These are phyloP conservation scores for Neonectria sp. DNA, from an alignment of 2,329 filamentous ascomycete genomes.

Conservation along the genomic window DNA sequence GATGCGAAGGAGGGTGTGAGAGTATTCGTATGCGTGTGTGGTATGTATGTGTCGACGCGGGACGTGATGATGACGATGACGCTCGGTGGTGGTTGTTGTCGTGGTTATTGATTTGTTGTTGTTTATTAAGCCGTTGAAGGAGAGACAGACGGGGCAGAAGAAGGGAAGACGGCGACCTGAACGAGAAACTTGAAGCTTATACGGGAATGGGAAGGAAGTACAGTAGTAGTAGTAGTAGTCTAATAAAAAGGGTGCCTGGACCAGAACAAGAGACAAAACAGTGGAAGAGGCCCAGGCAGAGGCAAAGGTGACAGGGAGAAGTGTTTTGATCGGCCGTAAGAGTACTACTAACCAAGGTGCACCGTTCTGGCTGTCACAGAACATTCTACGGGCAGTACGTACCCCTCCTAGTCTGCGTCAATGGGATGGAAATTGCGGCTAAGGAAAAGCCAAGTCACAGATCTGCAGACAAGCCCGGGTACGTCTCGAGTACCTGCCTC, in stretches of 20 bases:
- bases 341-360: neutral
- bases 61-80: conserved; percentile 1
- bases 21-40: neutral
- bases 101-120: conserved; percentile 25
- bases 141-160: conserved; percentile 12
- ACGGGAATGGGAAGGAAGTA: conserved; percentile 13
- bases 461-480: conserved; percentile 39
- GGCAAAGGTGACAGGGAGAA: neutral
- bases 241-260: neutral
- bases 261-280: neutral
- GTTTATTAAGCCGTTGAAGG: conserved; percentile 23
- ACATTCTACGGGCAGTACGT: conserved; percentile 12
- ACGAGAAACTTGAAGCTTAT: conserved; percentile 26
- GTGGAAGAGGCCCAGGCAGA: neutral
- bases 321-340: conserved; percentile 18
- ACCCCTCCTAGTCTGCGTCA: conserved; percentile 6
- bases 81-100: conserved; percentile 6
- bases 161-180: neutral
- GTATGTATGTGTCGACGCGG: neutral
- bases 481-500: conserved; percentile 29
- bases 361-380: conserved; percentile 8
- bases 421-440: conserved; percentile 34
- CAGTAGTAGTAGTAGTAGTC: neutral
- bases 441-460: conserved; percentile 48
- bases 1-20: neutral